Evolutionary conservation across 2,329 filamentous ascomycete species (phyloP).

Genomic region (Xylariaceae sp.): DNA sequence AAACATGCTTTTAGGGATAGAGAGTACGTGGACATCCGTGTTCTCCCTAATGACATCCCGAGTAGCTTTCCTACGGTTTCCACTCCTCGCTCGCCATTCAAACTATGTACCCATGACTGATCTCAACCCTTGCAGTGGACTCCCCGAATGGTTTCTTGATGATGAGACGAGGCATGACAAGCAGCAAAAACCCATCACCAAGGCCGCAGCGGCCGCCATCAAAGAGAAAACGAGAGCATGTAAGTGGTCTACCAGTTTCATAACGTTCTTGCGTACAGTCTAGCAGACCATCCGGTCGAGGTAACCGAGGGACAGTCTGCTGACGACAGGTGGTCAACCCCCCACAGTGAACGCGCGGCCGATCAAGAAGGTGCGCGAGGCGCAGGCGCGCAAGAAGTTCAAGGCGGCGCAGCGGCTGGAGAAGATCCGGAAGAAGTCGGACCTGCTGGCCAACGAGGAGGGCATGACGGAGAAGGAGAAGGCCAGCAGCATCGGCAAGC

Average conservation of each 20-base stretch:
- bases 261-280: neutral
- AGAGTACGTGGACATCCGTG: no score
- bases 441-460: slow-evolving; percentile 79
- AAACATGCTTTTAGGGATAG: slow-evolving; percentile 84
- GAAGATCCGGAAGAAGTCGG: slow-evolving; percentile 96
- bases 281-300: neutral
- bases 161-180: slow-evolving; percentile 82
- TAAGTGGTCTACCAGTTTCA: no score
- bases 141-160: slow-evolving; percentile 97
- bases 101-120: no score
- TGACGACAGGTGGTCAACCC: neutral
- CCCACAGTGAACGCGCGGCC: slow-evolving; percentile 15
- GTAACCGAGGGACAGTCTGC: no score
- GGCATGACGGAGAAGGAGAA: slow-evolving; percentile 95
- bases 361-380: slow-evolving; percentile 91
- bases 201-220: slow-evolving; percentile 83
- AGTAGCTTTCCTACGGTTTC: no score
- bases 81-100: no score
- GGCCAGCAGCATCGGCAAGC: slow-evolving; percentile 69
- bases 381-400: slow-evolving; percentile 93
- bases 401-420: slow-evolving; percentile 85
- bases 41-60: no score
- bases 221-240: slow-evolving; percentile 87
- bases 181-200: slow-evolving; percentile 80
- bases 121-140: no score